Conservation (phyloP, 352 stramenopile genomes). For the Phytopythium oedochilum region DNA sequence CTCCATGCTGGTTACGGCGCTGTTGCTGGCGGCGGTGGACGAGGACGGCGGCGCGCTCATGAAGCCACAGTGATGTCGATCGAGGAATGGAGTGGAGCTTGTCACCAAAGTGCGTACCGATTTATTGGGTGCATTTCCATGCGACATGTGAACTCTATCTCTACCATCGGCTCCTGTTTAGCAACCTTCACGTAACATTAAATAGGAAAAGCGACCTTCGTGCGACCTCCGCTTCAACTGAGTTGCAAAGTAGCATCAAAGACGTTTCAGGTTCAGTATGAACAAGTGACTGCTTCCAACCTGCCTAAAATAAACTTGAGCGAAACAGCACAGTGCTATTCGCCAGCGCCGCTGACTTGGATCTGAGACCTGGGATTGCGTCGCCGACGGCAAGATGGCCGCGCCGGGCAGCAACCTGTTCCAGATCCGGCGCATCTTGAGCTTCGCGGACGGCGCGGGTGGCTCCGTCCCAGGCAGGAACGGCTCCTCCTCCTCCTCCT, state of each 20-base stretch:
- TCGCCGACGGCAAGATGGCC: neutral
- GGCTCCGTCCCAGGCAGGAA: too few relatives aligned
- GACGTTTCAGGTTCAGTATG: neutral
- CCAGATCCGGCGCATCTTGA: slow-evolving; percentile 68
- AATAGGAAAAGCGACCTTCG: neutral
- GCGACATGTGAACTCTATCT: slow-evolving; percentile 2
- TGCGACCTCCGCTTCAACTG: neutral
- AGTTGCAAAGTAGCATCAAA: neutral
- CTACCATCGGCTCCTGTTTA: neutral
- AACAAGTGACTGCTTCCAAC: neutral
- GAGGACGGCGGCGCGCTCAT: neutral
- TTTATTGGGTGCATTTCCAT: neutral
- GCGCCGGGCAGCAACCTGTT: slow-evolving; percentile 62
- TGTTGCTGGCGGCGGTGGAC: neutral
- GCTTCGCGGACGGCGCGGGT: slow-evolving; percentile 6
- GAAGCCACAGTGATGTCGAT: neutral
- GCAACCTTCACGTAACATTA: neutral
- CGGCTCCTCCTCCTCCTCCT: neutral
- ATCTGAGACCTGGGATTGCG: neutral
- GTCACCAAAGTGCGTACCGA: too few relatives aligned
- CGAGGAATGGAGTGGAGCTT: neutral
- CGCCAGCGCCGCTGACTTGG: neutral
- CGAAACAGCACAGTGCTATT: too few relatives aligned
- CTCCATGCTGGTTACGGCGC: neutral
- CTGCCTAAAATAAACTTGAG: neutral